Percentiles rank a stretch among this genome's conserved stretches.
phyloP scores from a whole-genome alignment of 2,329 filamentous ascomycete species.

The Rachicladosporium sp. region DNA sequence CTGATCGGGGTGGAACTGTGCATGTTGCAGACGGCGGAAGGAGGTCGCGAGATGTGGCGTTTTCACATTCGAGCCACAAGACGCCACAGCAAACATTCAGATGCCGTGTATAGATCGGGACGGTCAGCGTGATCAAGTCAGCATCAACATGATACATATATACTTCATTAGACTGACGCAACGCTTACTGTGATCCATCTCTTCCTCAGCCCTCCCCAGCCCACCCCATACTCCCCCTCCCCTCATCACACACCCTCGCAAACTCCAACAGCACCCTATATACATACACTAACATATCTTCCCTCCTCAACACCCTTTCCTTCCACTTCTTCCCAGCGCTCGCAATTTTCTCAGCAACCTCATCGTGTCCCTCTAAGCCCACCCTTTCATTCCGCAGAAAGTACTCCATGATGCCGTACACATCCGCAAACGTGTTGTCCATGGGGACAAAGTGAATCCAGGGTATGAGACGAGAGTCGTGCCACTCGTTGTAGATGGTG shows the following conservation, averaged over 20 bases:
- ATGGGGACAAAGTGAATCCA: conserved; percentile 78
- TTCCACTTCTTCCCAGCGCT: conserved; percentile 56
- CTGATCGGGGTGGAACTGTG: no score
- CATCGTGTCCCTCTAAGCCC: conserved; percentile 34
- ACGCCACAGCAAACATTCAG: no score
- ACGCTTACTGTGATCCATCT: no score
- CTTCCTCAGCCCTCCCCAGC: conserved; percentile 9
- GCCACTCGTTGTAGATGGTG: conserved; percentile 70
- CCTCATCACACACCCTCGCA: conserved; percentile 31
- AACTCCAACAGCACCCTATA: conserved; percentile 43
- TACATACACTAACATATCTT: conserved; percentile 64
- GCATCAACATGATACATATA: no score
- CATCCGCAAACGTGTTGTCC: conserved; percentile 60
- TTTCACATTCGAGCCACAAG: no score
- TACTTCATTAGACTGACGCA: no score
- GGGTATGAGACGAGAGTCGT: conserved; percentile 53
- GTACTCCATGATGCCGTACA: conserved; percentile 62
- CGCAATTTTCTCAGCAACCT: conserved; percentile 52
- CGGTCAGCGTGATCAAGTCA: no score
- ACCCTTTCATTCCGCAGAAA: conserved; percentile 43
- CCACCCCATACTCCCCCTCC: conserved; percentile 29
- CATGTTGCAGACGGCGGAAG: no score
- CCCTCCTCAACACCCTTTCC: conserved; percentile 51
- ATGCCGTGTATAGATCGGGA: no score
- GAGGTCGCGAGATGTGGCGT: no score